Conservation (phyloP, 495 filamentous ascomycete genomes). For the Penicillium subrubescens region DNA sequence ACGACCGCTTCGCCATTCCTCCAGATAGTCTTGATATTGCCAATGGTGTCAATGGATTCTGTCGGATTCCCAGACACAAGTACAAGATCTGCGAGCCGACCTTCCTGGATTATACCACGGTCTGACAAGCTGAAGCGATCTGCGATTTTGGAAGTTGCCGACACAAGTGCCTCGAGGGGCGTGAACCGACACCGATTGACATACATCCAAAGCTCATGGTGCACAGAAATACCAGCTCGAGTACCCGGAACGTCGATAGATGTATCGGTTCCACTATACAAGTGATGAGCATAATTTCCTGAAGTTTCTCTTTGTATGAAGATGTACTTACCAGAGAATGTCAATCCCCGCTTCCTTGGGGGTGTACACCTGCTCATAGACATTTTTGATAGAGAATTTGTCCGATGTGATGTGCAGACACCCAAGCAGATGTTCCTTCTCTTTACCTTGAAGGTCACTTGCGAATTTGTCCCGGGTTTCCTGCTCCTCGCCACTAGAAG, state of each 20-base stretch:
- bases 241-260: constrained; percentile 7
- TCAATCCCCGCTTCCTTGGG: constrained; percentile 17
- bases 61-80: constrained; percentile 7
- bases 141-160: constrained; percentile 11
- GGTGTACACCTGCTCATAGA: constrained; percentile 10
- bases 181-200: constrained; percentile 18
- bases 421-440: constrained; percentile 12
- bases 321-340: constrained; percentile 2
- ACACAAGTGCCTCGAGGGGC: constrained; percentile 10
- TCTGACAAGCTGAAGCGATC: constrained; percentile 11
- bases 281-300: background rate
- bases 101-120: constrained; percentile 9
- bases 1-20: constrained; percentile 8
- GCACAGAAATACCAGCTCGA: constrained; percentile 11
- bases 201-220: constrained; percentile 19
- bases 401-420: constrained; percentile 14
- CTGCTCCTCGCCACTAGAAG: constrained; percentile 12
- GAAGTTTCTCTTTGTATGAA: too few relatives aligned
- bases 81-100: constrained; percentile 10
- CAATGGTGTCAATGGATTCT: constrained; percentile 9
- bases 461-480: constrained; percentile 12
- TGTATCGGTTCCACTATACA: constrained; percentile 13
- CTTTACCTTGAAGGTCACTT: background rate
- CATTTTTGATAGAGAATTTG: constrained; percentile 9
- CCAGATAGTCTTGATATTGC: constrained; percentile 9